Conservation (phyloP, 2,329 filamentous ascomycete species). For the Drechslerella dactyloides region DNA sequence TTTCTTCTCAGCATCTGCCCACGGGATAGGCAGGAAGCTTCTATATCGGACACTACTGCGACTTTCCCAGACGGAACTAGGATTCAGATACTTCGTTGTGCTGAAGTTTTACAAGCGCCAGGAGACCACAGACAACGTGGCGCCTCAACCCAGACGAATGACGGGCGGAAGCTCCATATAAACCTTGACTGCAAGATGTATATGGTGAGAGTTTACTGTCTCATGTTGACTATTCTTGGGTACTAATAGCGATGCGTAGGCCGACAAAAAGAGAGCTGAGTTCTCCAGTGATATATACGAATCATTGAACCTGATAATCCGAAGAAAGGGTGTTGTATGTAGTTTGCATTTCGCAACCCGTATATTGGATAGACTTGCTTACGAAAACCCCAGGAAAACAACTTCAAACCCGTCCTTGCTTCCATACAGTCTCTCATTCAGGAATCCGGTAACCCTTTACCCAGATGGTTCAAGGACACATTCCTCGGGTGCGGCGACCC, state of each 20-base stretch:
- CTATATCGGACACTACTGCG: conserved; percentile 56
- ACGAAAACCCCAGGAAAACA: conserved; percentile 71
- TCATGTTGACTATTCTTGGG: conserved; percentile 11
- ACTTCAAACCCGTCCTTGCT: conserved; percentile 91
- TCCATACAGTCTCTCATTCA: conserved; percentile 86
- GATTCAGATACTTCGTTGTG: conserved; percentile 75
- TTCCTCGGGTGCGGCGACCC: conserved; percentile 98
- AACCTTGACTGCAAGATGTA: conserved; percentile 81
- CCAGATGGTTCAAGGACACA: conserved; percentile 92
- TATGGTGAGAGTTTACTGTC: conserved; percentile 59
- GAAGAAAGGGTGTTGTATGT: conserved; percentile 71
- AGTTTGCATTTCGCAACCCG: background rate
- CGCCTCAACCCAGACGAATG: conserved; percentile 68
- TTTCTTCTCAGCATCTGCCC: conserved; percentile 80
- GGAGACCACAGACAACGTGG: conserved; percentile 80
- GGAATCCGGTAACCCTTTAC: conserved; percentile 77
- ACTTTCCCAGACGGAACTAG: conserved; percentile 69
- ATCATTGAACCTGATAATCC: conserved; percentile 81
- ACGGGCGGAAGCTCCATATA: conserved; percentile 74
- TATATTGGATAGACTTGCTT: background rate
- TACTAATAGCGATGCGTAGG: conserved; percentile 32
- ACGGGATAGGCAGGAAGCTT: background rate
- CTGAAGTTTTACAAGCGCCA: conserved; percentile 82
- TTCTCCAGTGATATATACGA: conserved; percentile 82
- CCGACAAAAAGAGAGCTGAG: conserved; percentile 71